Evolutionary conservation across 331 rosid species (phyloP).

Genomic region (Saraca asoca): DNA sequence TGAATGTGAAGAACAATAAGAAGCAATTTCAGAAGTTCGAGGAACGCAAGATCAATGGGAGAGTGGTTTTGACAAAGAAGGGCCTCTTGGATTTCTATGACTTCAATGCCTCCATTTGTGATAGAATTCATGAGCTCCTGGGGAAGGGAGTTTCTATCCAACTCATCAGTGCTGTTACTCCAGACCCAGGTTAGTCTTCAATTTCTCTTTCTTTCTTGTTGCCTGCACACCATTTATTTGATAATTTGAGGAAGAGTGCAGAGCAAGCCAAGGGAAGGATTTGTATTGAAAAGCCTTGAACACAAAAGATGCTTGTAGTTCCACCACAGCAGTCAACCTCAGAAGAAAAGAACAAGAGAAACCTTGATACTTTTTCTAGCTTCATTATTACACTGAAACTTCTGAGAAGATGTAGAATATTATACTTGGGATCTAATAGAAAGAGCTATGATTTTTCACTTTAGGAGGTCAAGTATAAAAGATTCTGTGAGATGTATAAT

Average conservation of each 20-base stretch:
- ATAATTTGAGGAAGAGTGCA: conserved; percentile 4
- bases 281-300: background rate
- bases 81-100: conserved; percentile 67
- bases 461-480: too few species aligned
- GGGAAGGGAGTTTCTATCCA: conserved; percentile 83
- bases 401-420: too few species aligned
- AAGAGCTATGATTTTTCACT: too few species aligned
- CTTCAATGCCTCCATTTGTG: conserved; percentile 61
- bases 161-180: conserved; percentile 61
- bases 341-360: too few species aligned
- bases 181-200: conserved; percentile 59
- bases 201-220: background rate
- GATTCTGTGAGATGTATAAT: too few species aligned
- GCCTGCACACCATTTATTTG: conserved; percentile 13
- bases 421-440: too few species aligned
- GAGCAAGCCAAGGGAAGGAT: conserved; percentile 10
- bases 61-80: conserved; percentile 75
- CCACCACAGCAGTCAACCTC: conserved; percentile 1
- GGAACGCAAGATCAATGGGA: conserved; percentile 50
- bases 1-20: conserved; percentile 36
- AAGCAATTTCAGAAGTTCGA: conserved; percentile 25
- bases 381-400: too few species aligned
- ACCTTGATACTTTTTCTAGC: too few species aligned
- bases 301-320: background rate
- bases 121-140: conserved; percentile 72